Percentiles rank a stretch among this genome's conserved stretches.
Evolutionary conservation across 169 alveolate species (phyloP).

Genomic region (Cryptosporidium tyzzeri): DNA sequence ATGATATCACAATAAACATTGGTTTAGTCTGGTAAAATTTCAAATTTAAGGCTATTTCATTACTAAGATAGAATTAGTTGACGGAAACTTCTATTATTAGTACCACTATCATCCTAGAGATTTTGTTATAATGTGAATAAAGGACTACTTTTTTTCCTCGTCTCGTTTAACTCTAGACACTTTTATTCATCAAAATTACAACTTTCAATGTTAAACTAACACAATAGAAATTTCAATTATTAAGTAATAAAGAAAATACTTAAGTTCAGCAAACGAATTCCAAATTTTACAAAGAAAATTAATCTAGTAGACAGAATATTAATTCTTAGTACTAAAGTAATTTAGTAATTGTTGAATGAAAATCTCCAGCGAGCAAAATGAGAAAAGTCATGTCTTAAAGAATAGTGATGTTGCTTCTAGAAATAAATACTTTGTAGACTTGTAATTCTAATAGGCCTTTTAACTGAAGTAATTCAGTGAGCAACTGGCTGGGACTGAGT

Average conservation of each 20-base stretch:
- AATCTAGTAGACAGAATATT: slow-evolving; percentile 1
- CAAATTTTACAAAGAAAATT: slow-evolving; percentile 22
- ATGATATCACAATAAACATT: background rate
- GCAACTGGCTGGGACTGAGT: slow-evolving; percentile 22
- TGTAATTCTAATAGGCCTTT: background rate
- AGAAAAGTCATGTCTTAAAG: slow-evolving; percentile 21
- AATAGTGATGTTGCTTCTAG: slow-evolving; percentile 37
- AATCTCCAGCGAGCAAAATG: slow-evolving; percentile 34
- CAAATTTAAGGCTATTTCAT: slow-evolving; percentile 7
- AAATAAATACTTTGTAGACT: background rate
- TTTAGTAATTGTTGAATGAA: background rate
- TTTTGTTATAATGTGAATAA: background rate
- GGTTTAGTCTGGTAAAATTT: background rate
- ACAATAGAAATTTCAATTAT: background rate
- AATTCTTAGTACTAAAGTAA: slow-evolving; percentile 18
- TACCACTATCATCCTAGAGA: background rate
- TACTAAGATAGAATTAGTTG: background rate
- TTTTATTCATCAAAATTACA: background rate
- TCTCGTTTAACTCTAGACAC: background rate
- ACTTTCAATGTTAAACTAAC: background rate
- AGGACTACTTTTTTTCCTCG: background rate
- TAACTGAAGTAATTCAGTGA: background rate
- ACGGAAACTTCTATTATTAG: background rate
- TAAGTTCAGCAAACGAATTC: background rate
- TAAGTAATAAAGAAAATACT: background rate